Evolutionary conservation across 768 basidiomycete genomes (phyloP), one percentile per base, ranked within the genome.

Genomic region (Tylopilus felleus): DNA sequence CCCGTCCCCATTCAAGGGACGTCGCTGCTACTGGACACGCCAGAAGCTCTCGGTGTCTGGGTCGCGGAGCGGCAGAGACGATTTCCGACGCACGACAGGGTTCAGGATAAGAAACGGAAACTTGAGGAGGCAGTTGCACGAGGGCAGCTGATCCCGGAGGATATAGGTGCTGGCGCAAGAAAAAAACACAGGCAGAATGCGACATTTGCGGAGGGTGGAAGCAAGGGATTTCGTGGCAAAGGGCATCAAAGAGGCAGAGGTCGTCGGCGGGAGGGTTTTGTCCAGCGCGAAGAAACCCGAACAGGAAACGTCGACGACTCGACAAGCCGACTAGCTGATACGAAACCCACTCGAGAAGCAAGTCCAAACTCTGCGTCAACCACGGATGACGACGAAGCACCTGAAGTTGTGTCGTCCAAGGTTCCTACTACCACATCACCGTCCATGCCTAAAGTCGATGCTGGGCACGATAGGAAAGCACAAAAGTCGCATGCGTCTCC

Each of bases 21-120:
- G 3, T 84, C 74, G 29, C 68, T 96, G 19, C 65, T 79, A 10
- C 77, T 98, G 17, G 82, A 96, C 62, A 85, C 89, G 1, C 90
- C 88, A 8, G 93, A 93, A 62, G 82, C 85, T 8, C 73, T 98
- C 53, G 82, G 81, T 21, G 82, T 80, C 29, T 98, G 96, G 96
- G 81, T 96, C 45, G 84, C 81, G 14, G 95, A 98, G 64, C 84
- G 96, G 39, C 94, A 84, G 70, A 85, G 82, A 60, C 82, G 88
- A 16, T 98, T 88, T 77, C 96, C 96, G 12, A 89, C 85, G 17
- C 66, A 79, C 28, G 64, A 76, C 45, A 80, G 83, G 23, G 77
- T 91, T 2, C 82, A 81, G 53, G 91, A 96, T 42, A 97, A 95
- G 76, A 86, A 86, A 61, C 78, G 81, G 59, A 92, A 88, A 64